Base-by-base conservation (phyloP, 2,329 filamentous ascomycete genomes). In the Talaromyces sp. region DNA sequence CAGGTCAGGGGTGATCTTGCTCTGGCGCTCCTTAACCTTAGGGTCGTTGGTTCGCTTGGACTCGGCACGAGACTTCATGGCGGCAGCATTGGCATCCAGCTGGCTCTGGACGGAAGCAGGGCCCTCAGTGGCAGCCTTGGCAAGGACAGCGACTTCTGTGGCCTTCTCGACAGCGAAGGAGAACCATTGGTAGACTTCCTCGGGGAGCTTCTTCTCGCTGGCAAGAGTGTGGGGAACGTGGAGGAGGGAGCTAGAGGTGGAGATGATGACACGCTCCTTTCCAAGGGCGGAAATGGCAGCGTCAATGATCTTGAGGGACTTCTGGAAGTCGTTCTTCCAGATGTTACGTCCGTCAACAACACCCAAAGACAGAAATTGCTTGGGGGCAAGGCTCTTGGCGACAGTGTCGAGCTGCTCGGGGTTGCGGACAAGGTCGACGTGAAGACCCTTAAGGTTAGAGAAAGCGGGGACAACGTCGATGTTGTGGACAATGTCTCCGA, bases 311-410 rank as follows among this genome's bases (percentile, higher is more conserved):
- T 95, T 93, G 67, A 99, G 96, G 73, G 95, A 92, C 72, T 86
- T 87, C 86, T 96, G 90, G 83, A 97, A 89, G 88, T 98, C 96
- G 81, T 92, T 97, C 90, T 99, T 99, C 95, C 95, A 99, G 85
- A 99, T 98, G 86, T 99, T 99, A 74, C 95, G 92, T 73, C 95
- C 95, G 72, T 99, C 93, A 68, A 99, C 95, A 70, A 99, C 90
- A 91, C 95, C 95, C 67, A 88, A 89, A 68, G 95, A 99, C 68
- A 99, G 88, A 69, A 92, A 80, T 76, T 96, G 96, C 78, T 92
- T 91, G 76, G 91, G 80, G 77, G 91, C 92, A 67, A 99, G 87
- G 72, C 92, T 88, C 73, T 82, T 84, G 69, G 91, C 78, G 72
- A 99, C 91, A 67, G 89, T 86, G 64, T 95, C 87, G 66, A 99